Conservation (phyloP, 768 basidiomycete genomes). For the Lactifluus subvellereus region DNA sequence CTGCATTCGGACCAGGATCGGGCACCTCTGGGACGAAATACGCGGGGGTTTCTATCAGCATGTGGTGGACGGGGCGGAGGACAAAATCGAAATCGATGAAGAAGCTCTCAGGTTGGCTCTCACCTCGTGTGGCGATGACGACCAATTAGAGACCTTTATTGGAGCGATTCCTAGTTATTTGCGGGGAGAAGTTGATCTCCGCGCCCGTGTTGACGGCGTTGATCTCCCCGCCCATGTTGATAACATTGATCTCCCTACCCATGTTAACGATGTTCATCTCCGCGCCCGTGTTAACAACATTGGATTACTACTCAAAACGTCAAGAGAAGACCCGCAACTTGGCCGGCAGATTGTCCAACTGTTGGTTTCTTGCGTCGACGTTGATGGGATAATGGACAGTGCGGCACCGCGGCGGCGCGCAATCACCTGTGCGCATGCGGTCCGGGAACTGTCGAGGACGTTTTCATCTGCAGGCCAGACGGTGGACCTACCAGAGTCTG, state of each 20-base stretch:
- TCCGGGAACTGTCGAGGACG: conserved; percentile 10
- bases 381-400: conserved; percentile 9
- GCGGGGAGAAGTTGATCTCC: too few relatives aligned
- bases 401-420: conserved; percentile 9
- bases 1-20: background rate
- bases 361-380: conserved; percentile 5
- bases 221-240: background rate
- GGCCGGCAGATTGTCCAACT: conserved; percentile 4
- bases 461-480: background rate
- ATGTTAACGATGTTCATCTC: background rate
- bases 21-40: background rate
- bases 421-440: conserved; percentile 7
- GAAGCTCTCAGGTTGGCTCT: background rate
- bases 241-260: background rate
- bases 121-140: background rate
- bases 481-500: background rate
- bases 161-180: background rate
- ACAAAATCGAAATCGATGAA: background rate
- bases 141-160: background rate
- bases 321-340: background rate
- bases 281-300: background rate
- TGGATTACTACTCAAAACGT: background rate
- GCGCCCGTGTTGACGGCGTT: background rate
- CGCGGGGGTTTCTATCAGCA: background rate
- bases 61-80: background rate